Evolutionary conservation across 1,139 yeast genomes (phyloP).

Genomic region (Lodderomyces theae): DNA sequence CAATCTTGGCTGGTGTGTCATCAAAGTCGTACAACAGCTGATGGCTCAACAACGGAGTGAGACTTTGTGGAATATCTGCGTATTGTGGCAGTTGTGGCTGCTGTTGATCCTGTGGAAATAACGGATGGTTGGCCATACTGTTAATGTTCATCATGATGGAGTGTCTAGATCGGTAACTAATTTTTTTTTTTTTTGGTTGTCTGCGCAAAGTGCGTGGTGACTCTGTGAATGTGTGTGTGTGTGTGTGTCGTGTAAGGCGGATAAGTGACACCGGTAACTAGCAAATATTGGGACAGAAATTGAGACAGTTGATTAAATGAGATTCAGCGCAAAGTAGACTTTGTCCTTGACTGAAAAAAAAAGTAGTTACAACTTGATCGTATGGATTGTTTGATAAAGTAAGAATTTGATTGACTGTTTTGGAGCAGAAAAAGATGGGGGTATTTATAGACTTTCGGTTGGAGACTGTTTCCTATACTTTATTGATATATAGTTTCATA

Average conservation of each 20-base stretch:
- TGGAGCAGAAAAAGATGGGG: background rate
- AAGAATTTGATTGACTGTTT: too few relatives aligned
- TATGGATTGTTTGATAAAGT: too few relatives aligned
- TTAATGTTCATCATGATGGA: conserved; percentile 1
- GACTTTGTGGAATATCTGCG: conserved; percentile 6
- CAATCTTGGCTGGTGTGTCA: conserved; percentile 6
- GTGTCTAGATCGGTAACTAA: background rate
- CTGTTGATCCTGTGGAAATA: conserved; percentile 5
- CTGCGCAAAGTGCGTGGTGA: too few relatives aligned
- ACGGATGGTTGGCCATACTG: conserved; percentile 13
- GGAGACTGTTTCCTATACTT: too few relatives aligned
- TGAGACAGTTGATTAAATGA: background rate
- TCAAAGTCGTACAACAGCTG: conserved; percentile 12
- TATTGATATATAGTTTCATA: too few relatives aligned
- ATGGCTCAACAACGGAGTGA: conserved; percentile 16
- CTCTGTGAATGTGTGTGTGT: too few relatives aligned
- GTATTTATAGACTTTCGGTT: background rate
- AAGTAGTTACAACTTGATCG: too few relatives aligned
- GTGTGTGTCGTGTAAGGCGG: background rate
- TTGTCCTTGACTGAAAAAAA: too few relatives aligned
- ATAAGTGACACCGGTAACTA: background rate
- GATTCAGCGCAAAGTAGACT: background rate
- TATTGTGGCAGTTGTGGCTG: conserved; percentile 7
- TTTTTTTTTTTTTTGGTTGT: background rate
- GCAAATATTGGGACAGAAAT: too few relatives aligned